Base-by-base conservation (phyloP, 495 filamentous ascomycete species). In the Immersiella caudata region DNA sequence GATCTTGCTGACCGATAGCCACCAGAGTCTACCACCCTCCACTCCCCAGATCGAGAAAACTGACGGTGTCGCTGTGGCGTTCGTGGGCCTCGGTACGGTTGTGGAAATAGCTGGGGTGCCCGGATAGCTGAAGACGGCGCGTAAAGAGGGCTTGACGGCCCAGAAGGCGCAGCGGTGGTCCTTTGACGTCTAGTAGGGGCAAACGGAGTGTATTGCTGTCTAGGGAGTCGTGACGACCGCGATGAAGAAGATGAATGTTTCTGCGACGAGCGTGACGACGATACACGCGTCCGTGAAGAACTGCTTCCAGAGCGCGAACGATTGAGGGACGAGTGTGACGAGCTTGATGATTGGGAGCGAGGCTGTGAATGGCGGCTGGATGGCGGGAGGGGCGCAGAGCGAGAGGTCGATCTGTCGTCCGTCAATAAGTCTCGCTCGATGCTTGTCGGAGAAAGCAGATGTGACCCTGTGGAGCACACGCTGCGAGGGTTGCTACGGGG, bases 361-460 rank as follows among this genome's bases (percentile, higher is more conserved):
- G 57, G 26, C 6, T 22, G 27, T 18, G 57, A 59, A 7, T 27
- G 26, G n/a, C 57, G 5, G 9, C 40, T 12, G 11, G 40, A 59
- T 22, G 57, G 26, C 26, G 3, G 5, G 35, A 54, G 16, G 27
- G 26, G 59, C 16, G 26, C 25, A 54, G 51, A 49, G 22, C n/a
- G 36, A 36, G 70, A 66, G 14, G 62, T 51, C 2, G 70, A 59
- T 33, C 66, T 18, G 7, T 25, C 36, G 6, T 29, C 6, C 11
- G 49, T 24, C 0, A 65, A 67, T 20, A 50, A 52, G 14, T 54
- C 58, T 8, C 55, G 35, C 25, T 27, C 63, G 0, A 50, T 27
- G 58, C 65, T 73, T 29, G 65, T 62, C 14, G 69, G 73, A 1
- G 73, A 75, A 2, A 68, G 58, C 18, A 75, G 52, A 64, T 69